Base-by-base conservation (phyloP, 169 alveolate genomes). In the Hepatocystis sp. region DNA sequence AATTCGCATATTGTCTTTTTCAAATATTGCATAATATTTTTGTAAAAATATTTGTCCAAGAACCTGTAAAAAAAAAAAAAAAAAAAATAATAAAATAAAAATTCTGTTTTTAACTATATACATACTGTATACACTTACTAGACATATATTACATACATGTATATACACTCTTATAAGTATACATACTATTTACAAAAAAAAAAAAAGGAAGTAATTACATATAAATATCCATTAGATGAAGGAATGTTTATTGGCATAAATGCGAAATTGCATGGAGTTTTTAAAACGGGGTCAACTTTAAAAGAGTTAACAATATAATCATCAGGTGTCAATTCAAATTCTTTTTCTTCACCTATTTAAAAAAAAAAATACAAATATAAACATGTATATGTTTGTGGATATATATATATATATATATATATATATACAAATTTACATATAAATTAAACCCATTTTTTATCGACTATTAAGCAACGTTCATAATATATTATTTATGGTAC, bases 31-130 rank as follows among this genome's bases (percentile, higher is more conserved):
- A 28, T 71, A 71, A 58, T 71, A 71, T 63, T 71, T 71, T 56
- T 71, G 88, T 51, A 76, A 76, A 47, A 76, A 76, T 76, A 76
- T 46, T 76, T 76, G 88, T 2, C 88, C 88, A 56, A 76, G 88
- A 58, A 76, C 58, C 88, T 76, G 49, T 8, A 76, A 7, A 56
- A 42, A 25, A 23, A 49, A 23, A 28, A 15, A 28, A 21, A 17
- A 8, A 23, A 53, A 46, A 53, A 53, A 23, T 11, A 53, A 10
- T 25, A 52, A 30, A 23, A 19, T 17, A 1, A 4, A 28, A 13
- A 52, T 52, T 52, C 30, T n/a, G n/a, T n/a, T n/a, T n/a, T n/a
- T n/a, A n/a, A n/a, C 11, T 32, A 34, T 19, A 15, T 23, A 11
- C 27, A 44, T 27, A n/a, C 27, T 66, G 21, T 65, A 21, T 65